Evolutionary conservation across 345 rosid species (phyloP).

Genomic region (Cardamine resedifolia): DNA sequence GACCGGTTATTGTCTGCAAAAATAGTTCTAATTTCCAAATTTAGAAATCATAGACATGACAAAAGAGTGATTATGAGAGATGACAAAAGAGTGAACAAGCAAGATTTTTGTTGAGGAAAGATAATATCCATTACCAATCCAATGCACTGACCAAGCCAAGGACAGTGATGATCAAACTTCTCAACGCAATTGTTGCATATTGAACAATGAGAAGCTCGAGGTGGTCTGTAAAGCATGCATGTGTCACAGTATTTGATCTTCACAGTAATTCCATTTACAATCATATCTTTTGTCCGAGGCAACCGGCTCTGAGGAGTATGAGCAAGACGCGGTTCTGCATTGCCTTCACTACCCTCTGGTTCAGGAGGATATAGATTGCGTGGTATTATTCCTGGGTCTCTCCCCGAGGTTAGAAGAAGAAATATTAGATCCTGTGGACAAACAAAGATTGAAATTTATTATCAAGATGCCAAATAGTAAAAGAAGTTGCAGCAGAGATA

Average conservation of each 20-base stretch:
- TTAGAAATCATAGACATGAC: slow-evolving; percentile 5
- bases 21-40: neutral
- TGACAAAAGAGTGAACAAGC: neutral
- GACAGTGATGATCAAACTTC: slow-evolving; percentile 96
- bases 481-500: neutral
- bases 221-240: slow-evolving; percentile 91
- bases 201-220: slow-evolving; percentile 99
- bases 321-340: slow-evolving; percentile 43
- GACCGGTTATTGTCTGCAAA: neutral
- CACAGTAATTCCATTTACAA: slow-evolving; percentile 67
- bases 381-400: slow-evolving; percentile 96
- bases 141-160: slow-evolving; percentile 99
- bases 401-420: slow-evolving; percentile 80
- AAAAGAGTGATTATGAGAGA: neutral
- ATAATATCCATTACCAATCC: slow-evolving; percentile 75
- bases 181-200: slow-evolving; percentile 97
- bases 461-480: neutral
- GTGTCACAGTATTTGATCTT: slow-evolving; percentile 93
- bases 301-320: slow-evolving; percentile 55
- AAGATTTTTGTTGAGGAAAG: neutral
- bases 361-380: slow-evolving; percentile 80
- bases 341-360: slow-evolving; percentile 50
- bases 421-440: slow-evolving; percentile 64
- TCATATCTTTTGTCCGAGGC: slow-evolving; percentile 68
- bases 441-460: neutral